Conservation (phyloP, 768 basidiomycete genomes). For the Lactarius trivialis region DNA sequence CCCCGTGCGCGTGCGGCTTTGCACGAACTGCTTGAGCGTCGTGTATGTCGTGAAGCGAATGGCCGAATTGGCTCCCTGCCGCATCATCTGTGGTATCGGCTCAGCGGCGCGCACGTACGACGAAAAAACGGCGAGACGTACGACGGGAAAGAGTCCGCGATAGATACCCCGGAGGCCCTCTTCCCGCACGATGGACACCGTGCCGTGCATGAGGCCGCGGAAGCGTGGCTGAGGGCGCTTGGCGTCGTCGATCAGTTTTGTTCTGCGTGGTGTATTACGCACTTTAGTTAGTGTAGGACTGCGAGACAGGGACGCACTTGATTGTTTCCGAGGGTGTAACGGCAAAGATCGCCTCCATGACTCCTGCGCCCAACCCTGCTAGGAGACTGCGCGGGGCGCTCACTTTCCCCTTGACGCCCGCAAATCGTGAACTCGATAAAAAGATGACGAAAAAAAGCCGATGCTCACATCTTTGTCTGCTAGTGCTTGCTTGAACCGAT, state of each 20-base stretch:
- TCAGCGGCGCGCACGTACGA: not conserved
- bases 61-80: conserved; percentile 96
- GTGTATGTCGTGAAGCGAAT: conserved; percentile 94
- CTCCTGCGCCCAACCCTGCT: conserved; percentile 83
- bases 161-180: conserved; percentile 86
- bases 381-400: conserved; percentile 73
- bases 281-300: not conserved
- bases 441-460: not conserved
- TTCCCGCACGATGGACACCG: conserved; percentile 66
- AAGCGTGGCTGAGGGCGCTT: conserved; percentile 81
- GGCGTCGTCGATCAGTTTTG: conserved; percentile 93
- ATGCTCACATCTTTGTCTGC: conserved; percentile 69
- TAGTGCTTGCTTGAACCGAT: conserved; percentile 78
- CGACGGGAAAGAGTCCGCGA: conserved; percentile 89
- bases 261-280: conserved; percentile 43
- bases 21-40: conserved; percentile 89
- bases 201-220: conserved; percentile 83
- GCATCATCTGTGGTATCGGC: conserved; percentile 67
- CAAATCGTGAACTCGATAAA: conserved; percentile 3
- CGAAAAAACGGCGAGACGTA: conserved; percentile 34
- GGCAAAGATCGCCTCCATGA: conserved; percentile 88
- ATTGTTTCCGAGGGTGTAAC: conserved; percentile 98
- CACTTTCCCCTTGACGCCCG: conserved; percentile 69
- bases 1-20: conserved; percentile 75
- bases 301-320: conserved; percentile 53